phyloP scores from a whole-genome alignment of 371 early-diverging fungal species.

The Syncephalastrum monosporum region DNA sequence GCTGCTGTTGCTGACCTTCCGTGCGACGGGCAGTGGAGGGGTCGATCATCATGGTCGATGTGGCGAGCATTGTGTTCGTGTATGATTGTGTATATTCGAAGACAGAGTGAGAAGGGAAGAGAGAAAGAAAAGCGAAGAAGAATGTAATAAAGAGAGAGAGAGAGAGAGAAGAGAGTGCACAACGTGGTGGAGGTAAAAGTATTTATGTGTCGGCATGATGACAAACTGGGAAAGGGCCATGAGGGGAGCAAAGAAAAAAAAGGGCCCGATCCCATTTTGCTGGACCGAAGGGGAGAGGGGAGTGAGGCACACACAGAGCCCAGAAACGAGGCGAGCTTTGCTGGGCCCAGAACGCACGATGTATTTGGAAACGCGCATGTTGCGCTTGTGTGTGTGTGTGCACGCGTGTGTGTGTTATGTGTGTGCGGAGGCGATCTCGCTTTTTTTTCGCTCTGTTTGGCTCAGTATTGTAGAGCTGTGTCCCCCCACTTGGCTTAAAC shows the following conservation, averaged over 20 bases:
- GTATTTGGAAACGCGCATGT: too few relatives aligned
- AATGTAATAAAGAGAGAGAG: constrained; percentile 4
- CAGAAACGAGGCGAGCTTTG: too few relatives aligned
- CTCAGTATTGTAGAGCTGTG: too few relatives aligned
- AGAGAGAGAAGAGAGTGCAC: constrained; percentile 1
- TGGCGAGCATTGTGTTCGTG: constrained; percentile 10
- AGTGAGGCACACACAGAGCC: too few relatives aligned
- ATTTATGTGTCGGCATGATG: constrained; percentile 17
- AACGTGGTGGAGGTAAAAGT: constrained; percentile 1
- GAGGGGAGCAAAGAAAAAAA: constrained; percentile 14
- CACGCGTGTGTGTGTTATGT: too few relatives aligned
- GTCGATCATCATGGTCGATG: constrained; percentile 14
- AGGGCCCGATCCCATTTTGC: too few relatives aligned
- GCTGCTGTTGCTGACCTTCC: constrained; percentile 4
- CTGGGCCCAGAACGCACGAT: too few relatives aligned
- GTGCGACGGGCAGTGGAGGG: not conserved
- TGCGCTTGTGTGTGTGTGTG: too few relatives aligned
- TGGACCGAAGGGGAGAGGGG: too few relatives aligned
- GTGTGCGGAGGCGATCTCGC: too few relatives aligned
- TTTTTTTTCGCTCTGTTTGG: too few relatives aligned
- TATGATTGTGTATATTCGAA: constrained; percentile 1
- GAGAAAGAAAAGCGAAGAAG: constrained; percentile 4
- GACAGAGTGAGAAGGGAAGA: constrained; percentile 4
- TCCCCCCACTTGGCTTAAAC: too few relatives aligned
- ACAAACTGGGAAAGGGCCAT: constrained; percentile 15